These are phyloP conservation scores for Xylaria sp. DNA, from an alignment of 2,329 filamentous ascomycete species.

Conservation along the genomic window DNA sequence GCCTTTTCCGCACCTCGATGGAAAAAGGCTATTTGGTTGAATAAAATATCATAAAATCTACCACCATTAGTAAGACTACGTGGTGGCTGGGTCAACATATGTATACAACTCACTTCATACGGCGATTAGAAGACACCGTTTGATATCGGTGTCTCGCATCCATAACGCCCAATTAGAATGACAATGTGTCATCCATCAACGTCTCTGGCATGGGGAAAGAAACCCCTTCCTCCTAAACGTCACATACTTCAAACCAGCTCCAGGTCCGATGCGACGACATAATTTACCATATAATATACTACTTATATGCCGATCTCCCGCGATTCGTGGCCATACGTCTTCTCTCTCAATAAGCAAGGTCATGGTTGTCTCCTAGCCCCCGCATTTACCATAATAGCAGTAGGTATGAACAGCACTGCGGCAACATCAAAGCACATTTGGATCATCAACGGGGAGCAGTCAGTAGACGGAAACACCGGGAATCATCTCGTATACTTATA, in stretches of 20 bases:
- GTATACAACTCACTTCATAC: not conserved
- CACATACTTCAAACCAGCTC: not conserved
- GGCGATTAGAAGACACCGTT: not conserved
- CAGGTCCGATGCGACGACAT: constrained; percentile 6
- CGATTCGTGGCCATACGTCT: constrained; percentile 6
- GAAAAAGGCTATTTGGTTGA: not conserved
- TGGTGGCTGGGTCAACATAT: no score
- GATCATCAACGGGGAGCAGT: not conserved
- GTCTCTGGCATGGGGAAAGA: not conserved
- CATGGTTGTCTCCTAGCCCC: constrained; percentile 12
- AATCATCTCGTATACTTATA: constrained; percentile 3
- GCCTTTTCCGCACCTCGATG: not conserved
- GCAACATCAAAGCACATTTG: constrained; percentile 1
- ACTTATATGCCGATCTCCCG: constrained; percentile 36
- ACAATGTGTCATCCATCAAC: not conserved
- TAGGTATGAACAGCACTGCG: constrained; percentile 1
- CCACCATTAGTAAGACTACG: no score
- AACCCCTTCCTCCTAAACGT: not conserved
- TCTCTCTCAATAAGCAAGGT: constrained; percentile 19
- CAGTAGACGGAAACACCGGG: not conserved
- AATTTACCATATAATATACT: constrained; percentile 6
- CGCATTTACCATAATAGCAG: constrained; percentile 15
- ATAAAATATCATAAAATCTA: not conserved
- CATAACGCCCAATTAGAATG: not conserved
- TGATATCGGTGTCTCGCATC: not conserved